Base-by-base conservation (phyloP, 2,329 filamentous ascomycete genomes). In the Colletotrichum salicis region DNA sequence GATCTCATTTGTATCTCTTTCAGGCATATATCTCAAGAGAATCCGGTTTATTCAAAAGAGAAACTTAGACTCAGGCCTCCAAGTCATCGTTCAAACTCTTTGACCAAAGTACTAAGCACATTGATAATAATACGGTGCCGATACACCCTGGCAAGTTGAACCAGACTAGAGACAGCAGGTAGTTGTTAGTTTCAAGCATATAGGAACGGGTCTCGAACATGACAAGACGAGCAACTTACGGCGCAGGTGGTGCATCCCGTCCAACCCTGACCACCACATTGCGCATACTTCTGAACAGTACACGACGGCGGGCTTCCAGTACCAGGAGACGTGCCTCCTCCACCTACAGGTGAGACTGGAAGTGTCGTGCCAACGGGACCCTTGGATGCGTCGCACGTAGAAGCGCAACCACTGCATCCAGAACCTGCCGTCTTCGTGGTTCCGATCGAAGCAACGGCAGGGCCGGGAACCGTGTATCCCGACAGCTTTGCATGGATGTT, bases 401-500 rank as follows among this genome's bases (percentile, higher is more conserved):
- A 77, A 63, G 82, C 83, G 65, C 84, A 85, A 5, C 81, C 83
- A 8, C 71, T 73, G 33, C 84, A 86, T 2, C 70, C 77, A 2
- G 80, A 80, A 19, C 84, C 84, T 13, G 84, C 81, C 5, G 71
- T 73, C 77, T 83, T 83, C 5, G 80, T 83, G 2, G 79, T 79
- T 1, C 85, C 85, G n/a, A 80, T 79, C 0, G 82, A 72, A 64
- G 83, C 79, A 31, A 86, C 84, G 1, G 79, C 75, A 2, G 84
- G 84, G 3, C 85, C 85, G 1, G 85, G 85, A 5, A 83, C 83
- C 5, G 80, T 76, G 67, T 87, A 86, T 1, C 75, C 79, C 24
- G 74, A 75, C 65, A 86, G 73, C 57, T 81, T 78, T 10, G 80
- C 76, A 77, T 87, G 84, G 73, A 87, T 87, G 77, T 86, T 85